Evolutionary conservation across 768 basidiomycete genomes (phyloP), one percentile per base, ranked within the genome.

Genomic region (Sarcodon aspratus): DNA sequence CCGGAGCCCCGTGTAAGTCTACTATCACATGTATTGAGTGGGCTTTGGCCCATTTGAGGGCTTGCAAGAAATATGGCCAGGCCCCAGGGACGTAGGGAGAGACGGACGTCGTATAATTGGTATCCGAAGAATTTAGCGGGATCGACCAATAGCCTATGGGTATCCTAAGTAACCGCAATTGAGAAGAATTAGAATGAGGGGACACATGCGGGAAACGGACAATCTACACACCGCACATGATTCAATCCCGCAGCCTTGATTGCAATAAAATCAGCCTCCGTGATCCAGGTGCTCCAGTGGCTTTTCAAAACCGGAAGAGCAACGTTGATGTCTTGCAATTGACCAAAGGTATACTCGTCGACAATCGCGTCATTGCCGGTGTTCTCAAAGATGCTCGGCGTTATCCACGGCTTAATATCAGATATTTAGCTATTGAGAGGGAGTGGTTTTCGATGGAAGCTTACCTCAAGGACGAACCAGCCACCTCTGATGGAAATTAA

Each of bases 71-170:
- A 61, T 83, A 83, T 2, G 79, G 71, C 65, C 82, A 85, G 32
- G 82, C 82, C 8, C 83, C 83, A 0, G 78, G 60, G 43, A 73
- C 68, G 58, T 77, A 84, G 0, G 82, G 82, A 2, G 66, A 59
- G 11, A 70, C 66, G 13, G 71, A 73, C 3, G 71, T 70, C 33
- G 52, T 54, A 45, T 45, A 55, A 45, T 71, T 69, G 6, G 79
- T 80, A 52, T 77, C 73, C 11, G 71, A 62, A 33, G 76, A 66
- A 3, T 74, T 74, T 33, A 81, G 63, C 0, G 83, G 83, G n/a
- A 85, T 74, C n/a, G 82, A 81, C 84, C 84, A 87, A 60, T 80
- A 87, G 8, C 82, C 83, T 6, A 85, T 51, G 6, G 83, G 83
- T 57, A 87, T 80, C 32, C 83, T 84, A 50, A 33, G 36, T 10